These are phyloP conservation scores for Penicillium sp. DNA, from an alignment of 2,329 filamentous ascomycete genomes.

Conservation along the genomic window DNA sequence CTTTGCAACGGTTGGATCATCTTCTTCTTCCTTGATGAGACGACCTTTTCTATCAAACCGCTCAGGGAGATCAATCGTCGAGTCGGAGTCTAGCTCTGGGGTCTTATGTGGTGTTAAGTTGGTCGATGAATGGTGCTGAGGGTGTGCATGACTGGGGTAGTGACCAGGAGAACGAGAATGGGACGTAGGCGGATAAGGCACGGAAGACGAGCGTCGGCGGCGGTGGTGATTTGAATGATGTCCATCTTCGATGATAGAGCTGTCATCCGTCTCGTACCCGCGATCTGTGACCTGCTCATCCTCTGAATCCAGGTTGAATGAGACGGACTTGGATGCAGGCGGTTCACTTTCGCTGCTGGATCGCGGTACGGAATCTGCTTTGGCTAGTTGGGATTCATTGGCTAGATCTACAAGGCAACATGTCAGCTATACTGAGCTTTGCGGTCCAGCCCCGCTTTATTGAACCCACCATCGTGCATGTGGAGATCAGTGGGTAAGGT, in stretches of 20 bases:
- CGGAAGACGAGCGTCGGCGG: slow-evolving; percentile 26
- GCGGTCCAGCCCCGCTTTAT: slow-evolving; percentile 7
- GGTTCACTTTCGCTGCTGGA: slow-evolving; percentile 20
- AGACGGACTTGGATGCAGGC: slow-evolving; percentile 32
- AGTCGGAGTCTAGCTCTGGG: slow-evolving; percentile 39
- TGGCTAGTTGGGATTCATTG: slow-evolving; percentile 17
- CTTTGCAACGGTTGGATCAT: not conserved
- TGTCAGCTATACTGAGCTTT: slow-evolving; percentile 5
- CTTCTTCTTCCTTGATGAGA: not conserved
- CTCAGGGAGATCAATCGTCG: slow-evolving; percentile 26
- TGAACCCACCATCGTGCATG: slow-evolving; percentile 45
- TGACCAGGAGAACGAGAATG: slow-evolving; percentile 4
- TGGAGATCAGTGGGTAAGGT: slow-evolving; percentile 37
- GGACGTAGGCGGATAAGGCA: slow-evolving; percentile 17
- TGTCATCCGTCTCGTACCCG: slow-evolving; percentile 47
- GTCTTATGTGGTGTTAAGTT: slow-evolving; percentile 2
- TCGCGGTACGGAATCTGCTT: slow-evolving; percentile 9
- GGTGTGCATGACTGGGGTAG: slow-evolving; percentile 4
- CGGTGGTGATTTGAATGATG: slow-evolving; percentile 18
- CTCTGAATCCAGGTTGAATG: slow-evolving; percentile 30
- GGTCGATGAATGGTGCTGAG: not conserved
- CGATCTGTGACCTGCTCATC: slow-evolving; percentile 16
- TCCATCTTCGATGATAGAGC: slow-evolving; percentile 30
- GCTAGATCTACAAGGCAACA: slow-evolving; percentile 10
- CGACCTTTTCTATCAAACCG: slow-evolving; percentile 1